A percentile compares a stretch with the other conserved stretches of the same genome.
phyloP scores from a whole-genome alignment of 2,329 filamentous ascomycete genomes.

The Aspergillus persii region DNA sequence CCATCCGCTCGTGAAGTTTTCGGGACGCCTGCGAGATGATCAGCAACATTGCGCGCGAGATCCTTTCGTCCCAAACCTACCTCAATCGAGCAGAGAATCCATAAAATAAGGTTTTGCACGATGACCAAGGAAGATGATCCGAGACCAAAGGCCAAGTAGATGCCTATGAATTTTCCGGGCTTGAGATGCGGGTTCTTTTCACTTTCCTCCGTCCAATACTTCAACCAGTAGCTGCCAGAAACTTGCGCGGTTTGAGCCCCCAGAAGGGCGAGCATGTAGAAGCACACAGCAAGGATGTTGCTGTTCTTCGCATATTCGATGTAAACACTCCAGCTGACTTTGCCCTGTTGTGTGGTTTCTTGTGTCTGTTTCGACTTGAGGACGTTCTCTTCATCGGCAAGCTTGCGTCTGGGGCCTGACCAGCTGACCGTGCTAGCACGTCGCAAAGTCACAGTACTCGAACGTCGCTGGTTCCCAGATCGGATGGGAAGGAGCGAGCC shows the following conservation, averaged over 20 bases:
- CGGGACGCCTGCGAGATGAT: slow-evolving; percentile 68
- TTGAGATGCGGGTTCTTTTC: slow-evolving; percentile 65
- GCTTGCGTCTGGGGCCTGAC: slow-evolving; percentile 77
- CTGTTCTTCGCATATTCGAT: slow-evolving; percentile 91
- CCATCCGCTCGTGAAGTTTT: slow-evolving; percentile 96
- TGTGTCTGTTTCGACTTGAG: slow-evolving; percentile 81
- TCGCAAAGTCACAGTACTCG: slow-evolving; percentile 75
- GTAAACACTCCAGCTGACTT: slow-evolving; percentile 97
- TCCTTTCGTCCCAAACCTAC: slow-evolving; percentile 41
- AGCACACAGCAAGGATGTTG: slow-evolving; percentile 76
- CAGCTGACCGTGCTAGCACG: slow-evolving; percentile 91
- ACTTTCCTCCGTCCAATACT: slow-evolving; percentile 85
- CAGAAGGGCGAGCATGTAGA: slow-evolving; percentile 76
- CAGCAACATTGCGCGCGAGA: slow-evolving; percentile 25
- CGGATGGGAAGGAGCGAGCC: slow-evolving; percentile 76
- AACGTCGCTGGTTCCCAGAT: slow-evolving; percentile 60
- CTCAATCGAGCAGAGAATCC: slow-evolving; percentile 99
- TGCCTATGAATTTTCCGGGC: slow-evolving; percentile 85
- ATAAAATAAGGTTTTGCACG: slow-evolving; percentile 87
- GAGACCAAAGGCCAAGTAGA: slow-evolving; percentile 94
- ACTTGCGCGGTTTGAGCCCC: slow-evolving; percentile 80
- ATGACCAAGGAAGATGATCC: slow-evolving; percentile 83
- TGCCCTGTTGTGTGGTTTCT: slow-evolving; percentile 88
- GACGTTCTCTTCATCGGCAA: slow-evolving; percentile 71
- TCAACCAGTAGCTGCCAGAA: slow-evolving; percentile 86